Percentiles rank a stretch among this genome's conserved stretches.
phyloP scores from a whole-genome alignment of 768 basidiomycete species.

The Mycena capillaripes region DNA sequence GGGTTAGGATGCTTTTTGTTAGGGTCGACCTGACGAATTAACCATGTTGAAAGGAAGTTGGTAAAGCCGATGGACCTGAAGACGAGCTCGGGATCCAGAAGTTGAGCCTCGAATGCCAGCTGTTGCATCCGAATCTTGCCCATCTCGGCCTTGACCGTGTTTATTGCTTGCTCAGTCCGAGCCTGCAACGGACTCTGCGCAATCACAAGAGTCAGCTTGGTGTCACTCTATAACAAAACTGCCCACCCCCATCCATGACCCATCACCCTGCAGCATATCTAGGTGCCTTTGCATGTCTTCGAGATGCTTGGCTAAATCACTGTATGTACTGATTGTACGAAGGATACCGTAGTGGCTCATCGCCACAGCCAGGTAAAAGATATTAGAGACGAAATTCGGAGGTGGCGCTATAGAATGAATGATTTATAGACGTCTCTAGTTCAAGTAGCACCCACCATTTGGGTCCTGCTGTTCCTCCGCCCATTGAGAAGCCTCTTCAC shows the following conservation, averaged over 20 bases:
- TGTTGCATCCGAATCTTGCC: conserved; percentile 79
- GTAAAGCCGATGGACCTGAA: conserved; percentile 85
- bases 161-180: conserved; percentile 83
- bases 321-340: conserved; percentile 83
- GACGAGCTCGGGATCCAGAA: conserved; percentile 89
- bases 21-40: conserved; percentile 92
- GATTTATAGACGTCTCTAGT: neutral
- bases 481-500: conserved; percentile 87
- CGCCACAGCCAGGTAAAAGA: conserved; percentile 91
- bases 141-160: conserved; percentile 81
- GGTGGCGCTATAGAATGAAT: conserved; percentile 58
- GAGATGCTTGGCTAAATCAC: conserved; percentile 78
- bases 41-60: conserved; percentile 94
- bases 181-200: conserved; percentile 77
- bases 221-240: neutral
- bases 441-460: conserved; percentile 51
- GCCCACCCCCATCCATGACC: conserved; percentile 87
- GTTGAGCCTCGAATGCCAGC: conserved; percentile 86
- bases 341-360: conserved; percentile 92
- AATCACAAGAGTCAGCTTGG: neutral
- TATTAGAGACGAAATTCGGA: conserved; percentile 95
- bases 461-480: conserved; percentile 62
- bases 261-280: conserved; percentile 81
- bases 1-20: conserved; percentile 80
- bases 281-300: conserved; percentile 85